phyloP scores from a whole-genome alignment of 2,329 filamentous ascomycete genomes.

The Calonectria pseudoturangicola region DNA sequence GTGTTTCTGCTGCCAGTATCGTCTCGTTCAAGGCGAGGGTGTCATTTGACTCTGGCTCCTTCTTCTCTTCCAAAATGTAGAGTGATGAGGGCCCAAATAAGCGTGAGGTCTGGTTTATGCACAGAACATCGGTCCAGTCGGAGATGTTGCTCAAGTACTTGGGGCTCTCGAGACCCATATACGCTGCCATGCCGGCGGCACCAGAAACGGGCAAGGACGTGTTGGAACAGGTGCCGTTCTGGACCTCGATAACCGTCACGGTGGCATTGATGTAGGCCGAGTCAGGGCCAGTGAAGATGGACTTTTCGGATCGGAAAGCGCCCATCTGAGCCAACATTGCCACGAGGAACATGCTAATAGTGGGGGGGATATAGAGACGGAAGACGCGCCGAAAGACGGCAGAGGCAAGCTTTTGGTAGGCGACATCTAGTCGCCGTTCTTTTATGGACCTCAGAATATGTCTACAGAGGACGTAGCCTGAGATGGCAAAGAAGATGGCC shows the following conservation, averaged over 20 bases:
- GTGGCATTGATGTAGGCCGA: slow-evolving; percentile 64
- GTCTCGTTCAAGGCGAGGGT: slow-evolving; percentile 34
- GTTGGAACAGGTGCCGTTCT: slow-evolving; percentile 54
- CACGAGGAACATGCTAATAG: slow-evolving; percentile 64
- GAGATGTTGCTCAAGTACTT: slow-evolving; percentile 57
- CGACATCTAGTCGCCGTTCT: slow-evolving; percentile 59
- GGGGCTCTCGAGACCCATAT: slow-evolving; percentile 55
- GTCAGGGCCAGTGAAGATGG: slow-evolving; percentile 61
- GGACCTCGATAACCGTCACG: slow-evolving; percentile 51
- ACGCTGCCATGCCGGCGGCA: slow-evolving; percentile 54
- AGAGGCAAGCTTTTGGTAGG: slow-evolving; percentile 61
- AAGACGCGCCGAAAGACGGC: slow-evolving; percentile 62
- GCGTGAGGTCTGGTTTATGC: slow-evolving; percentile 57
- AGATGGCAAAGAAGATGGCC: slow-evolving; percentile 66
- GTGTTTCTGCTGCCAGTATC: slow-evolving; percentile 1
- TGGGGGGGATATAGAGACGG: slow-evolving; percentile 63
- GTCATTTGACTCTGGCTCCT: slow-evolving; percentile 39
- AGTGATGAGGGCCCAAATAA: slow-evolving; percentile 56
- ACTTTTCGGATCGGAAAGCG: slow-evolving; percentile 59
- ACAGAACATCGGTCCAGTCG: slow-evolving; percentile 57
- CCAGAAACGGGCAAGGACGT: slow-evolving; percentile 54
- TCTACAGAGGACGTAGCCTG: slow-evolving; percentile 64
- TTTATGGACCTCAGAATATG: slow-evolving; percentile 62
- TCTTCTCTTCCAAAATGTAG: slow-evolving; percentile 52
- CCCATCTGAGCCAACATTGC: slow-evolving; percentile 62